Percentiles rank a stretch among this genome's conserved stretches.
These are phyloP conservation scores for Fusarium devonianum DNA, from an alignment of 2,329 filamentous ascomycete genomes.

Conservation along the genomic window DNA sequence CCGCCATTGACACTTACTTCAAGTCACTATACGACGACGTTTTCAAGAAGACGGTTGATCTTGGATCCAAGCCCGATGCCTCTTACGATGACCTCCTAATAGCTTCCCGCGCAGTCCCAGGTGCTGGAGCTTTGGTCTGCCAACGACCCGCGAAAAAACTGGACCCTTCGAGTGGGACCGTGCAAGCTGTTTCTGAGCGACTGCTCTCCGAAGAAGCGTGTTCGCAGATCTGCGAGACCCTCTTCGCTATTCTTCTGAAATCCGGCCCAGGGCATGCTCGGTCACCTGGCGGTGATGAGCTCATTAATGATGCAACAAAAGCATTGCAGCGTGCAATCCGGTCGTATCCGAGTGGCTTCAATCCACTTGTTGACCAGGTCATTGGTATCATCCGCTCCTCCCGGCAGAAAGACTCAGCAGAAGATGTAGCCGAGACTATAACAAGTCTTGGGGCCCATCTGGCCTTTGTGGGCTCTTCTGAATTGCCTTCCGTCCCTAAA, in stretches of 20 bases:
- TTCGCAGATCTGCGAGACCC: slow-evolving; percentile 48
- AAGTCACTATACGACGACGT: slow-evolving; percentile 54
- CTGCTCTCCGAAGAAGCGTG: slow-evolving; percentile 48
- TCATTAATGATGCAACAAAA: slow-evolving; percentile 52
- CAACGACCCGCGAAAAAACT: slow-evolving; percentile 46
- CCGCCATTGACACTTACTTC: slow-evolving; percentile 48
- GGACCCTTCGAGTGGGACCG: neutral
- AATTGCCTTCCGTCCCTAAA: slow-evolving; percentile 41
- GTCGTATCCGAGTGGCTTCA: slow-evolving; percentile 48
- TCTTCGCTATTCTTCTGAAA: slow-evolving; percentile 44
- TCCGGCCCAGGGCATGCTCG: slow-evolving; percentile 32
- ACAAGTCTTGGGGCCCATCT: slow-evolving; percentile 53
- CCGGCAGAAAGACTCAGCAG: slow-evolving; percentile 25
- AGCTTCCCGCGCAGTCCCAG: slow-evolving; percentile 54
- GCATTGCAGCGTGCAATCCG: slow-evolving; percentile 51
- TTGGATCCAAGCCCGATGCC: slow-evolving; percentile 38
- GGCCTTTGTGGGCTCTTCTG: slow-evolving; percentile 59
- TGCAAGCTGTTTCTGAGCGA: slow-evolving; percentile 26
- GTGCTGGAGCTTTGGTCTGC: slow-evolving; percentile 54
- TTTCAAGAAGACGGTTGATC: slow-evolving; percentile 49
- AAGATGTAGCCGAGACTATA: slow-evolving; percentile 41
- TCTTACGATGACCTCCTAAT: slow-evolving; percentile 51
- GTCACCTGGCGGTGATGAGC: slow-evolving; percentile 43
- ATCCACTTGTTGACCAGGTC: slow-evolving; percentile 43
- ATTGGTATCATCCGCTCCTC: slow-evolving; percentile 39